These are phyloP conservation scores for Macrophomina pseudophaseolina DNA, from an alignment of 2,329 filamentous ascomycete species.

Conservation along the genomic window DNA sequence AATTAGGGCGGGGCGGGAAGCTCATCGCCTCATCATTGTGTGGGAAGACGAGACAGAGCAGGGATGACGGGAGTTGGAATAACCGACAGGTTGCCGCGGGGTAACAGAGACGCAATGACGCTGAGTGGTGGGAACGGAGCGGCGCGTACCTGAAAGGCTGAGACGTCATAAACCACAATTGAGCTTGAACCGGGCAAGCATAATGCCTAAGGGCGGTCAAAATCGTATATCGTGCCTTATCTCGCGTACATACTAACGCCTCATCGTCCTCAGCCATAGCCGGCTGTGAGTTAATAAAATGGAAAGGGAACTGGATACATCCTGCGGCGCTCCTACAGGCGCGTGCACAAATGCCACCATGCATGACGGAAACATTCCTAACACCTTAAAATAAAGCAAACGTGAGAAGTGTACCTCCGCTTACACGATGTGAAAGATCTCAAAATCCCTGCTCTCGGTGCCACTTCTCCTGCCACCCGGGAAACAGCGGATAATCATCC, in stretches of 20 bases:
- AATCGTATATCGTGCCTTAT: neutral
- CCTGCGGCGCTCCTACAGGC: neutral
- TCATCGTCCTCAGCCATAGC: neutral
- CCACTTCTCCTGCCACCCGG: conserved; percentile 79
- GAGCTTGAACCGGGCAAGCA: neutral
- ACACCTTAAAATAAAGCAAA: neutral
- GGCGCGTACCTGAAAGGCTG: neutral
- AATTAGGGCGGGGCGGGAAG: neutral
- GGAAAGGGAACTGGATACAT: neutral
- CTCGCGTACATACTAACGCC: neutral
- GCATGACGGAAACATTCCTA: neutral
- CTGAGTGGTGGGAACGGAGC: neutral
- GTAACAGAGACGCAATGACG: neutral
- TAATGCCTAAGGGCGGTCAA: neutral
- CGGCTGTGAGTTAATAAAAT: neutral
- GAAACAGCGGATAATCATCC: conserved; percentile 76
- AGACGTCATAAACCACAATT: neutral
- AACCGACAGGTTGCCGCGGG: conserved; percentile 12
- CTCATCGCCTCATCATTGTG: neutral
- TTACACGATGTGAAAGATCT: neutral
- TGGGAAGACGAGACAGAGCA: neutral
- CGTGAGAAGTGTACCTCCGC: no score
- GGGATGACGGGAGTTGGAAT: neutral
- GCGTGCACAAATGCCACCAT: neutral
- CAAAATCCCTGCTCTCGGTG: conserved; percentile 65